phyloP scores from a whole-genome alignment of 495 filamentous ascomycete species.

The Annulohypoxylon maeteangense region DNA sequence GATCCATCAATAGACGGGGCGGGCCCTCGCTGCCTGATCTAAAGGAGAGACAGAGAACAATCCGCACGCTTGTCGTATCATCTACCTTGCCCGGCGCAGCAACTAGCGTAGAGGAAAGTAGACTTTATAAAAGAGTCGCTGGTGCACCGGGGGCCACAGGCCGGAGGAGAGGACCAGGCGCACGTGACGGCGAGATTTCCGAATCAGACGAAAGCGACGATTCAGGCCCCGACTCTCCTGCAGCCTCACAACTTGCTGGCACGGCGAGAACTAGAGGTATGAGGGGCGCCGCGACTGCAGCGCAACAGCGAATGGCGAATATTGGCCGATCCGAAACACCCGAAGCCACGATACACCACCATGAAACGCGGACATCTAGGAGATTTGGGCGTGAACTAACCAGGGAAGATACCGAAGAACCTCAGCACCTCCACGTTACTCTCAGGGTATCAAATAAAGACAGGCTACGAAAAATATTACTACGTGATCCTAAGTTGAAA shows the following conservation, averaged over 20 bases:
- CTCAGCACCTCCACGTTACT: constrained; percentile 73
- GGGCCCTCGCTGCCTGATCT: constrained; percentile 95
- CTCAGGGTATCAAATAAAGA: constrained; percentile 72
- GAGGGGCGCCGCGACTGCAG: constrained; percentile 83
- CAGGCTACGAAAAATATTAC: constrained; percentile 65
- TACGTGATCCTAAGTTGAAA: constrained; percentile 56
- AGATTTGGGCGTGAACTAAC: constrained; percentile 65
- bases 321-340: constrained; percentile 90
- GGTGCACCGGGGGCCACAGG: constrained; percentile 62
- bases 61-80: constrained; percentile 90
- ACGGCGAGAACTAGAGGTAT: constrained; percentile 89
- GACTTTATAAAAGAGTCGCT: constrained; percentile 77
- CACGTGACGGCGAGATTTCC: constrained; percentile 79
- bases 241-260: constrained; percentile 75
- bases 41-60: constrained; percentile 91
- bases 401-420: constrained; percentile 79
- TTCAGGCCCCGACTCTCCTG: constrained; percentile 86
- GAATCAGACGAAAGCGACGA: constrained; percentile 91
- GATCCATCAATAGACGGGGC: constrained; percentile 91
- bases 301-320: constrained; percentile 77
- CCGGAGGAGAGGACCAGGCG: constrained; percentile 64
- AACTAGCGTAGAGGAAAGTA: constrained; percentile 78
- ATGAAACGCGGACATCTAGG: constrained; percentile 75
- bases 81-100: constrained; percentile 90
- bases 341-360: constrained; percentile 73